These are phyloP conservation scores for Citrus glauca DNA, from an alignment of 345 rosid species.

Conservation along the genomic window DNA sequence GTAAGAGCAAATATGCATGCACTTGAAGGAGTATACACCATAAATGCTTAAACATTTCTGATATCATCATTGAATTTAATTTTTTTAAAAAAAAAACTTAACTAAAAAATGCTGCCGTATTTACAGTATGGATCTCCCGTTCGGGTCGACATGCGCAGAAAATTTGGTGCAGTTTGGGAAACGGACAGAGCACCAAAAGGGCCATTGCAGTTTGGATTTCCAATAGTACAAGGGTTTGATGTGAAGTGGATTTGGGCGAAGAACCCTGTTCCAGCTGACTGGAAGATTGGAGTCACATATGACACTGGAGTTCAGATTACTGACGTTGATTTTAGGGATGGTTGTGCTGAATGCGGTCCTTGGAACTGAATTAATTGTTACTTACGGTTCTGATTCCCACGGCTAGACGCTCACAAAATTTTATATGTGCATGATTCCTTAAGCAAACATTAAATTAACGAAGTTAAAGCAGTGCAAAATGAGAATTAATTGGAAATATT, in stretches of 20 bases:
- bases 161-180: constrained; percentile 74
- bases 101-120: background rate
- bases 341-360: constrained; percentile 53
- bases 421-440: background rate
- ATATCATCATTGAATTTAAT: no score
- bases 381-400: background rate
- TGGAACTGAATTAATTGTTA: constrained; percentile 37
- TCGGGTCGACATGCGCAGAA: constrained; percentile 69
- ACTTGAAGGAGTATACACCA: no score
- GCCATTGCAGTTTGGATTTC: constrained; percentile 63
- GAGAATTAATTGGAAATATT: background rate
- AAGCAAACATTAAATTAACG: background rate
- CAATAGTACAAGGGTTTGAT: constrained; percentile 68
- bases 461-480: background rate
- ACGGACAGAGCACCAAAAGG: constrained; percentile 63
- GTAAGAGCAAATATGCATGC: no score
- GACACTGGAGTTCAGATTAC: constrained; percentile 69
- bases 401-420: background rate
- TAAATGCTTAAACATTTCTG: no score
- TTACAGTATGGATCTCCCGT: constrained; percentile 51
- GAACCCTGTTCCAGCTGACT: constrained; percentile 63
- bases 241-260: constrained; percentile 74
- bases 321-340: constrained; percentile 76
- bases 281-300: constrained; percentile 57
- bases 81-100: no score